Evolutionary conservation across 2,329 filamentous ascomycete species (phyloP).

Genomic region (Colletotrichum tamarilloi): DNA sequence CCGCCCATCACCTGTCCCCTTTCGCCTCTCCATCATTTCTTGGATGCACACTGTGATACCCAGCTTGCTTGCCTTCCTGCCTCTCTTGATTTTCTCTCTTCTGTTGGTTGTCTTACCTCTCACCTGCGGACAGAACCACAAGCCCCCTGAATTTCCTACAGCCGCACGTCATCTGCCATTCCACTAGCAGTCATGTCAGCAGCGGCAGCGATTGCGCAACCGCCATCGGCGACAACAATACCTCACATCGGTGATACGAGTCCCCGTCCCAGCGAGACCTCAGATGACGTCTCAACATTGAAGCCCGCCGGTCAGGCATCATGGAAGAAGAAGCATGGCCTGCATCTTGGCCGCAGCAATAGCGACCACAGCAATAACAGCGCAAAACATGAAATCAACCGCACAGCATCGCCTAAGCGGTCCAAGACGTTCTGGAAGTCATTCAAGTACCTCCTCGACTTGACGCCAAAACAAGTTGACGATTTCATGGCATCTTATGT

Average conservation of each 20-base stretch:
- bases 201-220: constrained; percentile 2
- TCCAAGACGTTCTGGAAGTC: constrained; percentile 61
- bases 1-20: neutral
- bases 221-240: neutral
- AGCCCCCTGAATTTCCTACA: neutral
- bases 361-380: neutral
- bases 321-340: constrained; percentile 9
- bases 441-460: constrained; percentile 60
- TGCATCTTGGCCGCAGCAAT: neutral
- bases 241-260: neutral
- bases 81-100: neutral
- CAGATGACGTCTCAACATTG: constrained; percentile 22
- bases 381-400: constrained; percentile 3
- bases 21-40: neutral
- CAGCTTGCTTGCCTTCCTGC: neutral
- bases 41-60: constrained; percentile 16
- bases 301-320: constrained; percentile 15
- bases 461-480: constrained; percentile 62
- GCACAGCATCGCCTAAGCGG: constrained; percentile 50
- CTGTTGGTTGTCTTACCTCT: neutral
- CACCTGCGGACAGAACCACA: too few species aligned
- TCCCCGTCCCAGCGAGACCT: constrained; percentile 27
- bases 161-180: constrained; percentile 3
- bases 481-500: constrained; percentile 68
- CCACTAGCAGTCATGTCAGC: constrained; percentile 17